Evolutionary conservation across 2,329 filamentous ascomycete genomes (phyloP), one percentile per base, ranked within the genome.

Genomic region (Fusarium hainanense): DNA sequence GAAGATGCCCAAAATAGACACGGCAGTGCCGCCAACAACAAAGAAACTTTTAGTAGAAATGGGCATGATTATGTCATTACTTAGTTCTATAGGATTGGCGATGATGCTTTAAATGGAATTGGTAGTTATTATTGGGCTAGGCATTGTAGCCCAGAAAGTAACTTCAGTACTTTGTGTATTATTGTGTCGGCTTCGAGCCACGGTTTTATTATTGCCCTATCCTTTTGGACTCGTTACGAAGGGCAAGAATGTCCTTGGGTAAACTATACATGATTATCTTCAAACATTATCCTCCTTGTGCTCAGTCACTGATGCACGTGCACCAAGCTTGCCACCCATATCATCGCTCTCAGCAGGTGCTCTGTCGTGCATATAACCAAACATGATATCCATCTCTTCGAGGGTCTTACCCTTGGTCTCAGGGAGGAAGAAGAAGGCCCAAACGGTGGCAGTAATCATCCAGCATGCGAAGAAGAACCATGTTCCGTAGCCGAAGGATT

Each of bases 391-490:
- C 77, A 87, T 85, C 48, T 84, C 82, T 43, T 88, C 85, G 4
- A 87, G 77, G 0, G 84, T 85, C 55, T 85, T 77, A 58, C 85
- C 85, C 72, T 87, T 87, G 7, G 85, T 87, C 74, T 88, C 85
- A 1, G 85, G 85, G 4, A 87, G 74, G 55, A 86, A 82, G 75
- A 86, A 84, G 66, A 80, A 87, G 5, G 84, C 81, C 77, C 83
- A 87, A 27, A 84, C 59, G 12, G 81, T 78, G 8, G 84, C 83
- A 13, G 81, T 72, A 9, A 87, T 75, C 79, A 87, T 85, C 72
- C 84, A 81, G 4, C 80, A 80, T 1, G 84, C 86, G 66, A 88
- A 88, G 78, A 88, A 87, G 76, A 87, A 87, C 79, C 85, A 88
- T 3, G 84, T 85, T 7, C 86, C 86, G 70, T 83, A 87, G 23